Base-by-base conservation (phyloP, 805 yeast genomes). In the Vanderwaltozyma yarrowii region DNA sequence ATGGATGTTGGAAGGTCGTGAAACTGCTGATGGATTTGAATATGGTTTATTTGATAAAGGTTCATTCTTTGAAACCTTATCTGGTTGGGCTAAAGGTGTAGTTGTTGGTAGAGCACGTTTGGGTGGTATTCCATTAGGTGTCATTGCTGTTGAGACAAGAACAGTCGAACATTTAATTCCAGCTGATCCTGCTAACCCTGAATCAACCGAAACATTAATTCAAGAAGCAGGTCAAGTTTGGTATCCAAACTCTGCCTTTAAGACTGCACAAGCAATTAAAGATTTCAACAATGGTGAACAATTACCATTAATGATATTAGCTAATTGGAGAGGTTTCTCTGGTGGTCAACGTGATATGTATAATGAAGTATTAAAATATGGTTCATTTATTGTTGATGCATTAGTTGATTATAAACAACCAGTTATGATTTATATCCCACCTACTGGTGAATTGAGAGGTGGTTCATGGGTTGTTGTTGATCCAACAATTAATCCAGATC, bases 271-370 rank as follows among this genome's bases (percentile, higher is more conserved):
- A 69, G 97, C 98, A 17, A 89, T 92, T 54, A 81, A 80, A 49
- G 98, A 92, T 61, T 92, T 92, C 77, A 92, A 92, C 73, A 70
- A 86, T 59, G 99, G 99, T 72, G 99, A 92, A 66, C 89, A 88
- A 65, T 73, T 92, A 58, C 99, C 99, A 46, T 72, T 92, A 64
- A 84, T 92, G 94, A 86, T 92, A 49, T 69, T 92, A 52, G 98
- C 98, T 43, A 92, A 92, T 76, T 92, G 99, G 99, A 84, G 99
- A 78, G 99, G 99, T 57, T 92, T 92, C 78, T 86, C 96, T 50
- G 98, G 99, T 71, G 98, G 99, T 62, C 99, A 92, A 72, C 84
- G 96, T 61, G 99, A 92, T 65, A 92, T 92, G 99, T 94, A 82
- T 74, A 86, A 88, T 56, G 99, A 92, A 69, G 94, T 92, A 32